These are phyloP conservation scores for Quercus wislizeni DNA, from an alignment of 306 rosid genomes.

Conservation along the genomic window DNA sequence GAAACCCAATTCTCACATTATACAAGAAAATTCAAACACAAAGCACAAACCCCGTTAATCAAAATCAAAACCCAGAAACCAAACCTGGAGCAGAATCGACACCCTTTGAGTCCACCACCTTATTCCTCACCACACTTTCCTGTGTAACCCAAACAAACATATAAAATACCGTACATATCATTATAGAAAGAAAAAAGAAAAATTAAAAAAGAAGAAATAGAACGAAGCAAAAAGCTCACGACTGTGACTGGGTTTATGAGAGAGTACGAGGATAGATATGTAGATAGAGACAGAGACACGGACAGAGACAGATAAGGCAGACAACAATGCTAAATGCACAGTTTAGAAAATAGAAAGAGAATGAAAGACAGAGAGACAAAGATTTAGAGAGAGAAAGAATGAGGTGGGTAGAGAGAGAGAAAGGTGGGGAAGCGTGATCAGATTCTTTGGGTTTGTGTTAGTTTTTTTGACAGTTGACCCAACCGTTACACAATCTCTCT, in stretches of 20 bases:
- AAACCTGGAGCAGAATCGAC: conserved; percentile 79
- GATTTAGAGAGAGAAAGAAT: conserved; percentile 12
- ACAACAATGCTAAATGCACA: conserved; percentile 25
- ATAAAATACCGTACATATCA: conserved; percentile 16
- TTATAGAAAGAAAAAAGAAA: conserved; percentile 23
- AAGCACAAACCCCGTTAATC: neutral
- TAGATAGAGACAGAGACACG: conserved; percentile 47
- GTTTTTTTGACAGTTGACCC: conserved; percentile 77
- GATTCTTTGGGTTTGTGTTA: conserved; percentile 51
- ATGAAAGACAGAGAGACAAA: conserved; percentile 2
- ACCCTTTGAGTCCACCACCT: conserved; percentile 62
- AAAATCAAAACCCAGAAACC: conserved; percentile 19
- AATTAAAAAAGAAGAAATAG: conserved; percentile 6
- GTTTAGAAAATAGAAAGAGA: conserved; percentile 22
- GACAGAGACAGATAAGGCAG: conserved; percentile 61
- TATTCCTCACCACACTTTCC: conserved; percentile 59
- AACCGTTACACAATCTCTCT: conserved; percentile 40
- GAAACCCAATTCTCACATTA: conserved; percentile 5
- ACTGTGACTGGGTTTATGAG: conserved; percentile 31
- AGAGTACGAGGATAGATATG: neutral
- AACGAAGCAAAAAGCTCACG: neutral
- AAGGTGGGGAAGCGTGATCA: conserved; percentile 58
- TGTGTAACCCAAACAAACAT: conserved; percentile 50
- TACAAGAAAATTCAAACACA: neutral
- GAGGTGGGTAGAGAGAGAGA: conserved; percentile 25